These are phyloP conservation scores for Chalaropsis ovoidea DNA, from an alignment of 2,329 filamentous ascomycete genomes.

Conservation along the genomic window DNA sequence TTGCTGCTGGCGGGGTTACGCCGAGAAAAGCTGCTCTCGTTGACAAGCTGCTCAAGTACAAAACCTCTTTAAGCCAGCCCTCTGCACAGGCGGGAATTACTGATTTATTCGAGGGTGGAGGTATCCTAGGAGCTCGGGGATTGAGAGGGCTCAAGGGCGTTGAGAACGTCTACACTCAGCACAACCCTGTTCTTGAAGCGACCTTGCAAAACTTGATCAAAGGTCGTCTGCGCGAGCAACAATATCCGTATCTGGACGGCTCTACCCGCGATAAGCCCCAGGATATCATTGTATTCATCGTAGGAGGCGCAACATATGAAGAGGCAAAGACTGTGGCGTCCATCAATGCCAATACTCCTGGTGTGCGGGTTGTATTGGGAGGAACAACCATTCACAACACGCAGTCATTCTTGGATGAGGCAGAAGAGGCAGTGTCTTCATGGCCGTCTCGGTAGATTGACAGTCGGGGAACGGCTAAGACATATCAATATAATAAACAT, in stretches of 20 bases:
- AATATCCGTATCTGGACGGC: slow-evolving; percentile 90
- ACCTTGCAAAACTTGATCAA: slow-evolving; percentile 92
- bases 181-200: slow-evolving; percentile 75
- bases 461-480: not conserved
- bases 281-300: slow-evolving; percentile 88
- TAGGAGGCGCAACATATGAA: slow-evolving; percentile 90
- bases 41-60: slow-evolving; percentile 71
- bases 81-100: slow-evolving; percentile 69
- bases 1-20: slow-evolving; percentile 71
- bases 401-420: slow-evolving; percentile 76
- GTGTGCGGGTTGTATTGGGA: slow-evolving; percentile 78
- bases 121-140: slow-evolving; percentile 65
- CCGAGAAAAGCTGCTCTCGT: slow-evolving; percentile 68
- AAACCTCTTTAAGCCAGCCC: slow-evolving; percentile 72
- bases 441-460: slow-evolving; percentile 51
- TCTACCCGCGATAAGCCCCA: slow-evolving; percentile 90
- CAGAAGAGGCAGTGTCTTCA: slow-evolving; percentile 73
- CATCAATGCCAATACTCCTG: slow-evolving; percentile 82
- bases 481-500: not conserved
- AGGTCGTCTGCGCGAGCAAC: slow-evolving; percentile 70
- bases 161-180: slow-evolving; percentile 97
- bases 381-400: slow-evolving; percentile 86
- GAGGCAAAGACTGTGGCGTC: slow-evolving; percentile 94
- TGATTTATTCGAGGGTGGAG: slow-evolving; percentile 82
- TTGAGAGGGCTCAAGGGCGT: slow-evolving; percentile 95